phyloP scores from a whole-genome alignment of 768 basidiomycete genomes.

The Russula foetens region DNA sequence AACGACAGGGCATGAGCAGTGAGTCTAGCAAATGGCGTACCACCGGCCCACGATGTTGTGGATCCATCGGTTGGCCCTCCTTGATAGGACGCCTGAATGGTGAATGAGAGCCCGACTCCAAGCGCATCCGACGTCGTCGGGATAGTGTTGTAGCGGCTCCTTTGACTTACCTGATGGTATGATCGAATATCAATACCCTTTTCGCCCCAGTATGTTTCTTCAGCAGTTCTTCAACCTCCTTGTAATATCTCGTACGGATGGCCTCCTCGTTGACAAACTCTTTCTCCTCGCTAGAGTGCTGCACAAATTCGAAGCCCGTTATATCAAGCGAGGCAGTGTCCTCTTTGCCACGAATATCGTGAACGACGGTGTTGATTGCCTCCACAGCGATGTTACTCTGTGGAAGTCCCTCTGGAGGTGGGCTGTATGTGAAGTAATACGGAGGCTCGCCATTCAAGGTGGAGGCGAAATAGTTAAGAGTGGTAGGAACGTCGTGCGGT shows the following conservation, averaged over 20 bases:
- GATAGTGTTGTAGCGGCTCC: neutral
- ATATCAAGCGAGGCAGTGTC: slow-evolving; percentile 29
- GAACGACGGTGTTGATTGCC: slow-evolving; percentile 23
- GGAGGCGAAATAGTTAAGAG: slow-evolving; percentile 30
- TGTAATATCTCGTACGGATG: slow-evolving; percentile 34
- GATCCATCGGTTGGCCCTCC: slow-evolving; percentile 8
- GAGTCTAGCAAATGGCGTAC: slow-evolving; percentile 21
- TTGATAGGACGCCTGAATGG: neutral
- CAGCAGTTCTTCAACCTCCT: slow-evolving; percentile 35
- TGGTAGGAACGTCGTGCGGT: slow-evolving; percentile 31
- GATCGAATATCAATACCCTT: slow-evolving; percentile 38
- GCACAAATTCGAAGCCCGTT: slow-evolving; percentile 39
- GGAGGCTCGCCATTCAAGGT: slow-evolving; percentile 27
- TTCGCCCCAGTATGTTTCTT: slow-evolving; percentile 34
- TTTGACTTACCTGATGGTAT: slow-evolving; percentile 32
- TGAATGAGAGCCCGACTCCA: neutral
- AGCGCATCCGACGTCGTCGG: too few relatives aligned
- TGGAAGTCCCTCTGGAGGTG: slow-evolving; percentile 24
- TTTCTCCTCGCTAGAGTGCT: slow-evolving; percentile 29
- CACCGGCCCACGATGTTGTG: slow-evolving; percentile 27
- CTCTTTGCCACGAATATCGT: slow-evolving; percentile 28
- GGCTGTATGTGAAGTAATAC: slow-evolving; percentile 29
- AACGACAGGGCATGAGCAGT: neutral
- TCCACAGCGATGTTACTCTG: slow-evolving; percentile 28
- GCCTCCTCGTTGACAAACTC: slow-evolving; percentile 33